Conservation (phyloP, 345 rosid genomes). For the Moricandia moricandioides region DNA sequence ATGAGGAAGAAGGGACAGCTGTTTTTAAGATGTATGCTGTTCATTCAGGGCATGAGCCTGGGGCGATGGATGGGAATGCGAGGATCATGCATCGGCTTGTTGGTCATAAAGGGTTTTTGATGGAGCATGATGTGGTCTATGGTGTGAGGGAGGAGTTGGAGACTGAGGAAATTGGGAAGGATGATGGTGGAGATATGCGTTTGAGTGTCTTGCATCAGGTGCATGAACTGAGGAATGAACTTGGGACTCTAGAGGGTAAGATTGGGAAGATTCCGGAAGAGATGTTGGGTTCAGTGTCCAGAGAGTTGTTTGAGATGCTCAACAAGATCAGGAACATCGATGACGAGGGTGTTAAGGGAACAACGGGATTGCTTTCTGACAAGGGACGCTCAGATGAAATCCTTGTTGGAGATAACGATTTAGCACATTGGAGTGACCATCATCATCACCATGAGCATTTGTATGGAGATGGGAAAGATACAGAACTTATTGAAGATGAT, state of each 20-base stretch:
- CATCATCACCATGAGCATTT: constrained; percentile 62
- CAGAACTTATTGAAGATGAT: constrained; percentile 83
- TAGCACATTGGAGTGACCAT: constrained; percentile 82
- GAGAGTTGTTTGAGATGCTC: constrained; percentile 65
- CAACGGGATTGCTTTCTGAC: constrained; percentile 50
- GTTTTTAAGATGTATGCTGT: constrained; percentile 92
- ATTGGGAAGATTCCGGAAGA: constrained; percentile 59
- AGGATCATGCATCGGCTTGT: constrained; percentile 96
- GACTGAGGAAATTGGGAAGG: constrained; percentile 68
- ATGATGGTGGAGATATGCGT: constrained; percentile 60
- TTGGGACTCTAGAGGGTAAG: constrained; percentile 68
- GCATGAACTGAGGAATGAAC: constrained; percentile 70
- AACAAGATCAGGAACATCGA: constrained; percentile 73
- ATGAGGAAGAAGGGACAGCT: constrained; percentile 93
- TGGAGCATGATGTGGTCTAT: constrained; percentile 77
- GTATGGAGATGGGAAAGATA: constrained; percentile 72
- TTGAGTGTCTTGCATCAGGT: constrained; percentile 71
- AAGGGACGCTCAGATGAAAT: constrained; percentile 64
- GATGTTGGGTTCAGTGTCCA: constrained; percentile 65
- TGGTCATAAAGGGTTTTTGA: constrained; percentile 74
- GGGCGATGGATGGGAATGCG: constrained; percentile 94
- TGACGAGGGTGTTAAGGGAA: constrained; percentile 62
- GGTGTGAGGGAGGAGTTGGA: constrained; percentile 87
- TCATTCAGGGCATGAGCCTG: constrained; percentile 98
- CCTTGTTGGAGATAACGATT: constrained; percentile 72